These are phyloP conservation scores for Ganoderma boninense DNA, from an alignment of 1,284 basidiomycete genomes.

Conservation along the genomic window DNA sequence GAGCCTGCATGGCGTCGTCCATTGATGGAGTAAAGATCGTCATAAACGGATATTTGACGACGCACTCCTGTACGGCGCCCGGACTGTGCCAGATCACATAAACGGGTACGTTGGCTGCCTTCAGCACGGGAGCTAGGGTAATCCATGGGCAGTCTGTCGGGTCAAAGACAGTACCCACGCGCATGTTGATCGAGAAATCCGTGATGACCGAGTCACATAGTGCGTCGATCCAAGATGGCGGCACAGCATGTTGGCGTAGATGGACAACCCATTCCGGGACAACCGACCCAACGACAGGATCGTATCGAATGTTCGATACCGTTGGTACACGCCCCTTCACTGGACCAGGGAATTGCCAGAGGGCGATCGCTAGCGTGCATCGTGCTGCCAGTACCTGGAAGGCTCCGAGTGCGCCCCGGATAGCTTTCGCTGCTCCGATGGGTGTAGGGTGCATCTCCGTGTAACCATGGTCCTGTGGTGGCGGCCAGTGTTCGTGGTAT, in stretches of 20 bases:
- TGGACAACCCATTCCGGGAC: not conserved
- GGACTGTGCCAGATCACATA: not conserved
- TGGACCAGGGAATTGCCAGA: not conserved
- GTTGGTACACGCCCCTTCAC: not conserved
- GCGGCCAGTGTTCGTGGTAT: not conserved
- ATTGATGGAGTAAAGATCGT: not conserved
- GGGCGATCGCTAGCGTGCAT: not conserved
- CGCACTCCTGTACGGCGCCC: not conserved
- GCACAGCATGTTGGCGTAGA: not conserved
- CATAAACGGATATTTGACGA: not conserved
- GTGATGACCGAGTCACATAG: too few relatives aligned
- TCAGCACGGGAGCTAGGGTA: not conserved
- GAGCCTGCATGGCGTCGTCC: not conserved
- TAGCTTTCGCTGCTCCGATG: not conserved
- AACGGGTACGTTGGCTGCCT: not conserved
- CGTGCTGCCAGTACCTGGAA: not conserved
- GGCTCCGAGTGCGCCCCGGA: not conserved
- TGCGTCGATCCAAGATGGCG: not conserved
- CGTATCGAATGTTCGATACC: not conserved
- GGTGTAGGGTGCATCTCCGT: not conserved
- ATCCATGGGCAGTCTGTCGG: not conserved
- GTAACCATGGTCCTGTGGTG: not conserved
- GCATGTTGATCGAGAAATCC: not conserved
- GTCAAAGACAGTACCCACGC: not conserved
- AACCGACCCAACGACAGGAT: not conserved